phyloP scores from a whole-genome alignment of 441 rosid genomes.

The Bruguiera hainesii region DNA sequence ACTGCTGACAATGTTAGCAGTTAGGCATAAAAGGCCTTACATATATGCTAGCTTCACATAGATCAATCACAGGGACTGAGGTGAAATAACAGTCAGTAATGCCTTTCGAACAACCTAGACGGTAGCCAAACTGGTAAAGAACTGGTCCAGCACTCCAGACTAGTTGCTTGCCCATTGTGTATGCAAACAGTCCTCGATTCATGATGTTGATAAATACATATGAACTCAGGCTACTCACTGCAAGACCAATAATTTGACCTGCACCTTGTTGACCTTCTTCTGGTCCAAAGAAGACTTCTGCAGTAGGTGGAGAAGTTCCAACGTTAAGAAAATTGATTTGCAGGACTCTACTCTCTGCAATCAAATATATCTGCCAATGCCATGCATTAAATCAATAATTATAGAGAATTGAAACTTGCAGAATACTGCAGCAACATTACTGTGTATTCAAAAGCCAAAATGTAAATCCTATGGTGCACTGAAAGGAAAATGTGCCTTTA shows the following conservation, averaged over 20 bases:
- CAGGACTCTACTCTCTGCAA: slow-evolving; percentile 71
- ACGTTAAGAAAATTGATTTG: slow-evolving; percentile 35
- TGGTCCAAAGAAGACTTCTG: slow-evolving; percentile 57
- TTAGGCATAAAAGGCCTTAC: slow-evolving; percentile 37
- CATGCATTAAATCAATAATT: slow-evolving; percentile 12
- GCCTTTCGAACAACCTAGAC: slow-evolving; percentile 61
- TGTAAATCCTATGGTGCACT: too few species aligned
- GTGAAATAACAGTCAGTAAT: slow-evolving; percentile 55
- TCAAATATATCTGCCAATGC: slow-evolving; percentile 60
- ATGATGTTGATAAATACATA: slow-evolving; percentile 56
- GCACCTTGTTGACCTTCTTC: slow-evolving; percentile 38
- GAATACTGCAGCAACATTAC: neutral
- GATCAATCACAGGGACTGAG: slow-evolving; percentile 68
- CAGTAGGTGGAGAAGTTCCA: slow-evolving; percentile 39
- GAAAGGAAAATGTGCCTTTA: too few species aligned
- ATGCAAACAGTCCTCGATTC: slow-evolving; percentile 61
- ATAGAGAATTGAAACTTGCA: neutral
- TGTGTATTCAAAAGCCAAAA: neutral
- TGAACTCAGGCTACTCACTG: slow-evolving; percentile 57
- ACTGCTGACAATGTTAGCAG: neutral
- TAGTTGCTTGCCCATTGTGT: slow-evolving; percentile 35
- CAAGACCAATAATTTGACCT: slow-evolving; percentile 54
- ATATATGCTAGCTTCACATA: slow-evolving; percentile 69
- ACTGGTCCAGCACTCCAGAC: slow-evolving; percentile 81
- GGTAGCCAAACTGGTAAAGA: slow-evolving; percentile 49